Conservation (phyloP, 2,329 filamentous ascomycete genomes). For the Purpureocillium takamizusanense region DNA sequence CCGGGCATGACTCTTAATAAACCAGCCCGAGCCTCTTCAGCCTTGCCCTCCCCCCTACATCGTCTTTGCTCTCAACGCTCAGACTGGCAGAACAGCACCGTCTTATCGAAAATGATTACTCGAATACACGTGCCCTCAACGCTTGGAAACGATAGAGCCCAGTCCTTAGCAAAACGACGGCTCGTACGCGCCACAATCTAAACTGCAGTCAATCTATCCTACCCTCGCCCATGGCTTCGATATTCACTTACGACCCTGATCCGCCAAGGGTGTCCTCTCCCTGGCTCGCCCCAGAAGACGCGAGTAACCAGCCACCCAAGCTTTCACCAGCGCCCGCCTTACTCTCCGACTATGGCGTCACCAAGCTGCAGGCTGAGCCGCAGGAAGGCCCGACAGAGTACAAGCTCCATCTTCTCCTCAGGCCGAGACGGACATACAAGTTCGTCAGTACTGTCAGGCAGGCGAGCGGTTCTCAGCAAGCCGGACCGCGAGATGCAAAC, state of each 20-base stretch:
- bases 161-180: background rate
- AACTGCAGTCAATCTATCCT: too few species aligned
- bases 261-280: slow-evolving; percentile 83
- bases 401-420: slow-evolving; percentile 82
- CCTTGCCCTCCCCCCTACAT: too few species aligned
- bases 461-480: slow-evolving; percentile 2
- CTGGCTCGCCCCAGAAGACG: slow-evolving; percentile 59
- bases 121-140: background rate
- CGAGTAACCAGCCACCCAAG: slow-evolving; percentile 23
- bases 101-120: background rate
- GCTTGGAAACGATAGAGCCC: background rate
- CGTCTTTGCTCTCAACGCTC: too few species aligned
- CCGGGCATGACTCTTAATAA: too few species aligned
- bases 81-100: background rate
- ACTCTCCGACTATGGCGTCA: slow-evolving; percentile 55
- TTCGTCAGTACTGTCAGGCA: slow-evolving; percentile 52
- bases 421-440: slow-evolving; percentile 65
- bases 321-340: slow-evolving; percentile 24
- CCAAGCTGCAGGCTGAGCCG: slow-evolving; percentile 78
- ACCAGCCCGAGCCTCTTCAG: too few species aligned
- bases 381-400: slow-evolving; percentile 95
- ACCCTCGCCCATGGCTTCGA: slow-evolving; percentile 62
- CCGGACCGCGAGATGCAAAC: slow-evolving; percentile 3
- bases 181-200: background rate
- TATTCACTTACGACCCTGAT: slow-evolving; percentile 90